Evolutionary conservation across 441 rosid genomes (phyloP).

Genomic region (Croton laevigatus): DNA sequence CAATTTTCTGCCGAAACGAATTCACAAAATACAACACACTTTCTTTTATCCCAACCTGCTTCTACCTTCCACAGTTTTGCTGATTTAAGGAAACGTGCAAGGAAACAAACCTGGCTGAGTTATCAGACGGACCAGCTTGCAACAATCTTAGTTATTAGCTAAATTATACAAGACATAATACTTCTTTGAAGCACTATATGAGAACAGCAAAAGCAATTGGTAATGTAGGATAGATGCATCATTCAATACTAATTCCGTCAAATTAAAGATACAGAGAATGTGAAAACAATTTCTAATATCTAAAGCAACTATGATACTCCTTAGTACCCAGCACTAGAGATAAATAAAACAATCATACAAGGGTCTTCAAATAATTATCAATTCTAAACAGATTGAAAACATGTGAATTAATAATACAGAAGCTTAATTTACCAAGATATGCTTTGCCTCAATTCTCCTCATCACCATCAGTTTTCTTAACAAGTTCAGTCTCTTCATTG

Average conservation of each 20-base stretch:
- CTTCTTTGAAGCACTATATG: background rate
- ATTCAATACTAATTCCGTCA: background rate
- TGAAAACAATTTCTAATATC: background rate
- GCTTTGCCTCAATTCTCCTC: constrained; percentile 39
- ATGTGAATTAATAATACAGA: constrained; percentile 30
- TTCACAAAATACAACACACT: too few relatives aligned
- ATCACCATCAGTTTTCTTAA: constrained; percentile 22
- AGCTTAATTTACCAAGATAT: constrained; percentile 36
- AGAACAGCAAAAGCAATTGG: background rate
- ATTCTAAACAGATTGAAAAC: constrained; percentile 11
- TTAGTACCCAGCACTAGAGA: constrained; percentile 13
- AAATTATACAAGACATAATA: background rate
- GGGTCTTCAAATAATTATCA: constrained; percentile 21
- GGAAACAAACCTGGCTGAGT: too few relatives aligned
- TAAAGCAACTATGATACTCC: constrained; percentile 17
- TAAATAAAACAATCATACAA: constrained; percentile 16
- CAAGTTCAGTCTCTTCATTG: constrained; percentile 31
- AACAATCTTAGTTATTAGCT: background rate
- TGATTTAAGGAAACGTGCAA: too few relatives aligned
- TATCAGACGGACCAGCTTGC: background rate
- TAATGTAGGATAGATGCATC: constrained; percentile 5
- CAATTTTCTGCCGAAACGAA: too few relatives aligned
- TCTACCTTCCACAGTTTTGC: too few relatives aligned
- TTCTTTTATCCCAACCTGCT: too few relatives aligned
- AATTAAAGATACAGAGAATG: background rate